Conservation (phyloP, 768 basidiomycete species). For the Tricholoma terreum region DNA sequence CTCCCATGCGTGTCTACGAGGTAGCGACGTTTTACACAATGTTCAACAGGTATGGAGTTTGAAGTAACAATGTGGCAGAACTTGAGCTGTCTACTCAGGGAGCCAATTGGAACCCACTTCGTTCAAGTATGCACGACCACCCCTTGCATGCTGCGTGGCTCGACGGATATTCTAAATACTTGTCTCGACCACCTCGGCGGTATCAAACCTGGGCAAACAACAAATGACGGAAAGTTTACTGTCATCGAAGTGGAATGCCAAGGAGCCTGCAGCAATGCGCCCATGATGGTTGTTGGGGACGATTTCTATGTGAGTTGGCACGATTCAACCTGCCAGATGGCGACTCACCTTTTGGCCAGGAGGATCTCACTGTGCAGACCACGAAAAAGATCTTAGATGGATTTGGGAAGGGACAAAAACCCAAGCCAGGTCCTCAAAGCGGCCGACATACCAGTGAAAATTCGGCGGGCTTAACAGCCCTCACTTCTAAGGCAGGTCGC, state of each 20-base stretch:
- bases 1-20: constrained; percentile 98
- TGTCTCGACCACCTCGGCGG: constrained; percentile 80
- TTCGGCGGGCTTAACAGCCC: constrained; percentile 82
- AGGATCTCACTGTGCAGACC: constrained; percentile 76
- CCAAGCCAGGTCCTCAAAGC: constrained; percentile 92
- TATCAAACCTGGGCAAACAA: constrained; percentile 88
- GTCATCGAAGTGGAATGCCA: constrained; percentile 98
- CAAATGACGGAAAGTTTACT: constrained; percentile 94
- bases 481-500: constrained; percentile 63
- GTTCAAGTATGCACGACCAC: constrained; percentile 99
- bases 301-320: constrained; percentile 82
- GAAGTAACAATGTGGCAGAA: neutral
- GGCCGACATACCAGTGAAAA: constrained; percentile 88
- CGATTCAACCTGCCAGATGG: neutral
- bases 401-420: constrained; percentile 78
- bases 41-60: constrained; percentile 88
- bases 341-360: constrained; percentile 43
- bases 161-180: constrained; percentile 85
- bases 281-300: constrained; percentile 94
- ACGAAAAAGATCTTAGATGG: constrained; percentile 79
- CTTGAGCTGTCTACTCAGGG: constrained; percentile 41
- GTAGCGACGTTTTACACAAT: constrained; percentile 99
- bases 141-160: constrained; percentile 94
- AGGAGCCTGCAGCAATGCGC: constrained; percentile 97
- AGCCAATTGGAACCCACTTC: constrained; percentile 92